These are phyloP conservation scores for Margaritispora aquatica DNA, from an alignment of 495 filamentous ascomycete genomes.

Conservation along the genomic window DNA sequence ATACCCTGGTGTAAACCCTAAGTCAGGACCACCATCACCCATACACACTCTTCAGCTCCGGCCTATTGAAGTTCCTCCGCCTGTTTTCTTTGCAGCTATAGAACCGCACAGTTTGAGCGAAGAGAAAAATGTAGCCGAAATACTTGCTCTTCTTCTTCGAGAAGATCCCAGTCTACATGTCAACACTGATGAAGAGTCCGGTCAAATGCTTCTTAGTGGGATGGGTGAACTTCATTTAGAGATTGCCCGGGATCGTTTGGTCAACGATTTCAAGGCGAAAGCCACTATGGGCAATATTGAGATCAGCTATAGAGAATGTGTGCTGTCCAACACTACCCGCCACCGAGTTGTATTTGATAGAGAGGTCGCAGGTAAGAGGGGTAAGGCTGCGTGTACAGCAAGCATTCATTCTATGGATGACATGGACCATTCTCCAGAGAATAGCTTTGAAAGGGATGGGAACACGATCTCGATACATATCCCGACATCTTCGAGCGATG, in stretches of 20 bases:
- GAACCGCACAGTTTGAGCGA: slow-evolving; percentile 77
- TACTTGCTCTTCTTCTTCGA: slow-evolving; percentile 67
- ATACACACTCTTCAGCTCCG: slow-evolving; percentile 74
- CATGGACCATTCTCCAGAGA: slow-evolving; percentile 22
- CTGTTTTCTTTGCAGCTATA: slow-evolving; percentile 91
- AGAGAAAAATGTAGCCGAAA: slow-evolving; percentile 70
- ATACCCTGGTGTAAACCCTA: slow-evolving; percentile 55
- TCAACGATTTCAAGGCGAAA: slow-evolving; percentile 83
- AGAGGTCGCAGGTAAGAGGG: slow-evolving; percentile 70
- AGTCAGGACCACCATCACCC: slow-evolving; percentile 57
- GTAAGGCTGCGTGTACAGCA: slow-evolving; percentile 70
- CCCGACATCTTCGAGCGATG: slow-evolving; percentile 16
- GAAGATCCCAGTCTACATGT: slow-evolving; percentile 95
- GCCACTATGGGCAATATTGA: slow-evolving; percentile 89
- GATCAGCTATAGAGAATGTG: slow-evolving; percentile 86
- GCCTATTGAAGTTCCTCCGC: slow-evolving; percentile 83
- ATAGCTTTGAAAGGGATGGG: slow-evolving; percentile 36
- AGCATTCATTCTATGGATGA: slow-evolving; percentile 51
- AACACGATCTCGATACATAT: slow-evolving; percentile 57
- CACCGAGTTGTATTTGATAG: slow-evolving; percentile 65
- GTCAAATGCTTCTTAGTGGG: slow-evolving; percentile 85
- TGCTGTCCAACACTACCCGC: slow-evolving; percentile 44
- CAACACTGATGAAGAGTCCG: slow-evolving; percentile 79
- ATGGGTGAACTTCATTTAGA: slow-evolving; percentile 99
- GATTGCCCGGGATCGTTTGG: slow-evolving; percentile 81